A percentile compares a stretch with the other conserved stretches of the same genome.
These are phyloP conservation scores for Candida saitoana DNA, from an alignment of 805 yeast species.

Conservation along the genomic window DNA sequence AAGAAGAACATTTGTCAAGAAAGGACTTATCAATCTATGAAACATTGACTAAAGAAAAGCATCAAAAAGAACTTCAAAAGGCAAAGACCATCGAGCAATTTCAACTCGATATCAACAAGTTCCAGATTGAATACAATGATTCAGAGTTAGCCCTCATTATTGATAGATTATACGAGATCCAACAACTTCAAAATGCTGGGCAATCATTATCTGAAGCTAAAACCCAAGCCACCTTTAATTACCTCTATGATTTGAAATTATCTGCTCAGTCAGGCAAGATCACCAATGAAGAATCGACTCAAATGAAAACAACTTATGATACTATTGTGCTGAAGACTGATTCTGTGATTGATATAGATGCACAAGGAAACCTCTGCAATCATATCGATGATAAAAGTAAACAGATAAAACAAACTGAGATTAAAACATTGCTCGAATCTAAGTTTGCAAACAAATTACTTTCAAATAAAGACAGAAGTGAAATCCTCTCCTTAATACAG, in stretches of 20 bases:
- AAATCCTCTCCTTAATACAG: conserved; percentile 42
- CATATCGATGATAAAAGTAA: conserved; percentile 31
- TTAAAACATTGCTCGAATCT: conserved; percentile 16
- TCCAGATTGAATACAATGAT: conserved; percentile 25
- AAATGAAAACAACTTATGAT: conserved; percentile 26
- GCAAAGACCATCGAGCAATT: conserved; percentile 6
- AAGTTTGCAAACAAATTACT: conserved; percentile 21
- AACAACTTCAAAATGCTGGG: conserved; percentile 52
- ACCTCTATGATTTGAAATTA: conserved; percentile 43
- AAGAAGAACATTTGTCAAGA: conserved; percentile 60
- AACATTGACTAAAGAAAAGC: conserved; percentile 38
- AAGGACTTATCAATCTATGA: conserved; percentile 61
- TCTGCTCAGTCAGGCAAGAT: conserved; percentile 35
- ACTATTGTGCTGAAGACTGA: conserved; percentile 40
- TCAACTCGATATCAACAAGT: conserved; percentile 13
- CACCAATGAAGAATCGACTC: conserved; percentile 19
- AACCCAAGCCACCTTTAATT: conserved; percentile 52
- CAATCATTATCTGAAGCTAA: conserved; percentile 52
- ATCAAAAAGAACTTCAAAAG: conserved; percentile 41
- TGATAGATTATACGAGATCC: conserved; percentile 50
- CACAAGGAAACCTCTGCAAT: conserved; percentile 35
- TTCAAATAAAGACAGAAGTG: conserved; percentile 34
- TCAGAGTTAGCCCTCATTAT: conserved; percentile 21
- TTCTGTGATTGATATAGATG: conserved; percentile 45
- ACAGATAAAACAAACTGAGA: conserved; percentile 17